Evolutionary conservation across 73 alveolate genomes (phyloP).

Genomic region (Paramecium caudatum): DNA sequence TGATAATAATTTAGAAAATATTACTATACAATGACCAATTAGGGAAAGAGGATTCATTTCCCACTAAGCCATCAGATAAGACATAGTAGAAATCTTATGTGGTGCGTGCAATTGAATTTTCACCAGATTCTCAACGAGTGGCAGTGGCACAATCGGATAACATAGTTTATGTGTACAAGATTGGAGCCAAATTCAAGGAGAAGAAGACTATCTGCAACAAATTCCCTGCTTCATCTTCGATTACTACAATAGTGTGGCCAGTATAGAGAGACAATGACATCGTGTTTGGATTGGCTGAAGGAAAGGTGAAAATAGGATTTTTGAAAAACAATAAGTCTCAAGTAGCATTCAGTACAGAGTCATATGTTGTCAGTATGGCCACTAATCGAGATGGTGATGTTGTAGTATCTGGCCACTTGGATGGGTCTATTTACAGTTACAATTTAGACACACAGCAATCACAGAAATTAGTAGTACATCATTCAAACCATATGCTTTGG

Average conservation of each 20-base stretch:
- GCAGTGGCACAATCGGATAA: slow-evolving; percentile 99
- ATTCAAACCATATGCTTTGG: slow-evolving; percentile 96
- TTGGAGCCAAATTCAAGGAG: slow-evolving; percentile 99
- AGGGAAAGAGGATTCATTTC: slow-evolving; percentile 93
- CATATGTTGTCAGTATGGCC: slow-evolving; percentile 94
- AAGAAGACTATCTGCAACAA: slow-evolving; percentile 99
- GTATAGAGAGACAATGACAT: slow-evolving; percentile 93
- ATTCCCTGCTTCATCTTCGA: slow-evolving; percentile 97
- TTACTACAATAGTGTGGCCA: slow-evolving; percentile 99
- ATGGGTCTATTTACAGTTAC: slow-evolving; percentile 96
- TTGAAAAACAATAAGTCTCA: slow-evolving; percentile 96
- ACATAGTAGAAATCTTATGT: slow-evolving; percentile 93
- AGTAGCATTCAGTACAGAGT: slow-evolving; percentile 91
- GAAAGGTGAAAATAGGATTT: slow-evolving; percentile 98
- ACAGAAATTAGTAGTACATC: slow-evolving; percentile 87
- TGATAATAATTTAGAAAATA: slow-evolving; percentile 71
- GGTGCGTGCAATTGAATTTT: slow-evolving; percentile 98
- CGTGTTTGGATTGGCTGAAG: slow-evolving; percentile 99
- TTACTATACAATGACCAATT: slow-evolving; percentile 98
- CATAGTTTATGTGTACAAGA: slow-evolving; percentile 98
- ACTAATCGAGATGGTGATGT: slow-evolving; percentile 97
- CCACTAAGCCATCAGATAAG: slow-evolving; percentile 56
- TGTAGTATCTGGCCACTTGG: slow-evolving; percentile 99
- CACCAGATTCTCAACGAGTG: slow-evolving; percentile 98
- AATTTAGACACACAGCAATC: slow-evolving; percentile 92